Evolutionary conservation across 1,139 yeast genomes (phyloP).

Genomic region (Kodamaea derodonti): DNA sequence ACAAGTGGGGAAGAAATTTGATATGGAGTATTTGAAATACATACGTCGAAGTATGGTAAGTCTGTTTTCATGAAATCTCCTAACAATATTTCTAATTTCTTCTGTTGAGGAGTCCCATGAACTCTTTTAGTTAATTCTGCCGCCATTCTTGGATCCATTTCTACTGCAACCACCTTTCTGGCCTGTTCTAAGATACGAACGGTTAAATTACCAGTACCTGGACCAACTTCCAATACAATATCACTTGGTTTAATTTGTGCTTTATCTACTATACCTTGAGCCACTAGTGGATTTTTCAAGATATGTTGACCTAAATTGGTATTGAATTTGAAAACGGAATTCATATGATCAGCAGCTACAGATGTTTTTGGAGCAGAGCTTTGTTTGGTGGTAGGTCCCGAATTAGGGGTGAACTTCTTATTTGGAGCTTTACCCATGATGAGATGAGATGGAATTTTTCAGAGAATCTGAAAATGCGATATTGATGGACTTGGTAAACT

Average conservation of each 20-base stretch:
- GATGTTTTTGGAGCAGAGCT: conserved; percentile 37
- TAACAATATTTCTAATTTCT: conserved; percentile 81
- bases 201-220: conserved; percentile 98
- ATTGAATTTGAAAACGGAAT: conserved; percentile 91
- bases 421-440: conserved; percentile 54
- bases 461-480: no score
- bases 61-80: conserved; percentile 98
- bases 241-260: conserved; percentile 92
- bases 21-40: conserved; percentile 96
- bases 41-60: conserved; percentile 89
- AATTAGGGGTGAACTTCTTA: conserved; percentile 43
- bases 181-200: conserved; percentile 91
- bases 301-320: conserved; percentile 97
- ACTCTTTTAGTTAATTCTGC: conserved; percentile 97
- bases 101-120: conserved; percentile 91
- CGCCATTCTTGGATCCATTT: conserved; percentile 99
- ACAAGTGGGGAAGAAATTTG: conserved; percentile 97
- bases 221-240: conserved; percentile 93
- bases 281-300: conserved; percentile 90
- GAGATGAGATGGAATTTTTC: conserved; percentile 5
- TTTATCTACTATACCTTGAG: conserved; percentile 97
- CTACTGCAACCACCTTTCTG: conserved; percentile 87
- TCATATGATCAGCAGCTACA: conserved; percentile 64
- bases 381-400: background rate
- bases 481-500: no score